Evolutionary conservation across 805 yeast genomes (phyloP).

Genomic region (Komagataella kurtzmanii): DNA sequence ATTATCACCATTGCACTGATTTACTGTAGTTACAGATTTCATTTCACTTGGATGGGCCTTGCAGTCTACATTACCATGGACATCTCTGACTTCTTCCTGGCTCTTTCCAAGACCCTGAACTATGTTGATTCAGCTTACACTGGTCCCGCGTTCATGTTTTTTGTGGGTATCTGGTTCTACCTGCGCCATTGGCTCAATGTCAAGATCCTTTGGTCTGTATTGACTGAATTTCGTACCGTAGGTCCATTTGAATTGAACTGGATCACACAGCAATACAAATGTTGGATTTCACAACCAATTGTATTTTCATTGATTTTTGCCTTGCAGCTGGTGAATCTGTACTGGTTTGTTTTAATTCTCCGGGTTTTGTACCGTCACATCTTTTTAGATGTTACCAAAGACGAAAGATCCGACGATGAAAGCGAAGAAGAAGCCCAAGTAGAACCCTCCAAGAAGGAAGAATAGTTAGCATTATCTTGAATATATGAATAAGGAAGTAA

Average conservation of each 20-base stretch:
- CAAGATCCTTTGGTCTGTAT: slow-evolving; percentile 67
- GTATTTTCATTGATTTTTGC: slow-evolving; percentile 69
- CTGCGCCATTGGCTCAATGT: slow-evolving; percentile 79
- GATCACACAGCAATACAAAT: slow-evolving; percentile 88
- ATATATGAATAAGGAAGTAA: neutral
- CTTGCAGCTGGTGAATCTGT: slow-evolving; percentile 72
- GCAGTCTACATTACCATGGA: slow-evolving; percentile 93
- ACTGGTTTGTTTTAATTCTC: slow-evolving; percentile 76
- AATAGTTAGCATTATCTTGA: neutral
- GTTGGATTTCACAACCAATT: slow-evolving; percentile 89
- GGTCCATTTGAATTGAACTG: slow-evolving; percentile 76
- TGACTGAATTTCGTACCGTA: slow-evolving; percentile 76
- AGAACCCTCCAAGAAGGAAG: slow-evolving; percentile 10
- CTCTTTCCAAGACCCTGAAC: slow-evolving; percentile 75
- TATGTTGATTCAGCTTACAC: slow-evolving; percentile 60
- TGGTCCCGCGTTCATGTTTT: slow-evolving; percentile 54
- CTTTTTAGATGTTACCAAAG: slow-evolving; percentile 46
- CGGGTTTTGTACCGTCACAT: slow-evolving; percentile 64
- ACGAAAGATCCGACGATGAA: slow-evolving; percentile 85
- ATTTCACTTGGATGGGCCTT: slow-evolving; percentile 92
- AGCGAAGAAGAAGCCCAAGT: slow-evolving; percentile 32
- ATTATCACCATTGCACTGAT: slow-evolving; percentile 81
- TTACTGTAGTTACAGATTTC: slow-evolving; percentile 81
- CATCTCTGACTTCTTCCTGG: slow-evolving; percentile 78
- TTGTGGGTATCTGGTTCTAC: slow-evolving; percentile 71